A percentile compares a stretch with the other conserved stretches of the same genome.
Evolutionary conservation across 768 basidiomycete species (phyloP).

Genomic region (Lactarius quietus): DNA sequence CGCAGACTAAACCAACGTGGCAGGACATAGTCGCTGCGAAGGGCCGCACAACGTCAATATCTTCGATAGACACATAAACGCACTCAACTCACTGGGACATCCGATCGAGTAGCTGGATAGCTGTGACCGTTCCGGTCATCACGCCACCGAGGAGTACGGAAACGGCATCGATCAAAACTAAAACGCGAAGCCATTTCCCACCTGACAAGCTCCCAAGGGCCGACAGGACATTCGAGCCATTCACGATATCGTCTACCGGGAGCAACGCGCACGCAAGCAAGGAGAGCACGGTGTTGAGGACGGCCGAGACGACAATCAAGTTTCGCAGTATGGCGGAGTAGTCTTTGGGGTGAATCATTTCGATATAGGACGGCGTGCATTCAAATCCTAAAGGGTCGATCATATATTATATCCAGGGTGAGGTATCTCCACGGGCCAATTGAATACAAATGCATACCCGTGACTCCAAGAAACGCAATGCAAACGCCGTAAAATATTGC

Average conservation of each 20-base stretch:
- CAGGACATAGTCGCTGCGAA: slow-evolving; percentile 22
- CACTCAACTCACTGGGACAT: slow-evolving; percentile 16
- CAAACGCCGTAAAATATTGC: slow-evolving; percentile 26
- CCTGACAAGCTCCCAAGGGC: slow-evolving; percentile 21
- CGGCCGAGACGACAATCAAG: slow-evolving; percentile 20
- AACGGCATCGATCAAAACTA: slow-evolving; percentile 24
- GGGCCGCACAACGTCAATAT: background rate
- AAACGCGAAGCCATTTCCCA: slow-evolving; percentile 24
- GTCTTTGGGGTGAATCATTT: slow-evolving; percentile 20
- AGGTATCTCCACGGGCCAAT: background rate
- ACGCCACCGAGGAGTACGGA: slow-evolving; percentile 25
- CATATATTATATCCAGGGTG: background rate
- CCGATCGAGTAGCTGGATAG: slow-evolving; percentile 22
- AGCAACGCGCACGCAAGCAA: slow-evolving; percentile 21
- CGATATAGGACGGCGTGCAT: slow-evolving; percentile 27
- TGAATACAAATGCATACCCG: slow-evolving; percentile 16
- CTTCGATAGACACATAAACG: background rate
- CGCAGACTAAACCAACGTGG: slow-evolving; percentile 22
- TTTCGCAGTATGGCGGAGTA: slow-evolving; percentile 25
- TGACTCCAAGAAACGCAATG: slow-evolving; percentile 27
- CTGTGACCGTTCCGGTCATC: slow-evolving; percentile 24
- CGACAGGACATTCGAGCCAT: slow-evolving; percentile 23
- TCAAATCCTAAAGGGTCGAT: slow-evolving; percentile 21
- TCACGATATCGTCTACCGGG: slow-evolving; percentile 8
- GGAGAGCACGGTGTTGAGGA: slow-evolving; percentile 22